These are phyloP conservation scores for Wickerhamomyces bovis DNA, from an alignment of 805 yeast species.

Conservation along the genomic window DNA sequence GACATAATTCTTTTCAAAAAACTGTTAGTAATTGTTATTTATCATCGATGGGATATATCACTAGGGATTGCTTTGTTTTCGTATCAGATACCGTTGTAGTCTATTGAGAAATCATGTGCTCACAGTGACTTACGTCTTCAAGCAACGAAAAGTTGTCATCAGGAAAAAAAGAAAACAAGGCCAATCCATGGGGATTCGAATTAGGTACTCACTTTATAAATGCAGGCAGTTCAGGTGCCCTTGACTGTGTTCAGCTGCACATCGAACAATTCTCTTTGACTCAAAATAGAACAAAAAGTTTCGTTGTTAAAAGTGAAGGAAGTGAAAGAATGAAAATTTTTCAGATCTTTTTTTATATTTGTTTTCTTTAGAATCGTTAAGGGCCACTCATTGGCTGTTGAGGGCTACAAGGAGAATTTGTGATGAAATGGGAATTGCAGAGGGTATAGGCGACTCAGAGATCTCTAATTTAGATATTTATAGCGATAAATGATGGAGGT, in stretches of 20 bases:
- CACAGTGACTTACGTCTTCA: constrained; percentile 47
- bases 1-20: constrained; percentile 25
- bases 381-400: neutral
- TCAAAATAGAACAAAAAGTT: neutral
- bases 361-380: neutral
- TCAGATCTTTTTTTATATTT: neutral
- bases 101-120: constrained; percentile 73
- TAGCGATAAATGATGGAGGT: too few species aligned
- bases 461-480: too few species aligned
- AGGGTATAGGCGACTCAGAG: too few species aligned
- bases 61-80: neutral
- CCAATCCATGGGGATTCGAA: neutral
- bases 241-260: neutral
- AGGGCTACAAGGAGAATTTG: neutral
- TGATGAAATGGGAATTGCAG: too few species aligned
- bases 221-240: neutral
- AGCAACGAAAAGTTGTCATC: constrained; percentile 34
- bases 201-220: neutral
- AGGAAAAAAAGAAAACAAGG: constrained; percentile 6
- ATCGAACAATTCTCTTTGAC: neutral
- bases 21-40: neutral
- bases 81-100: constrained; percentile 97
- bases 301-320: neutral
- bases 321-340: neutral
- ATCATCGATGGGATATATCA: neutral